Base-by-base conservation (phyloP, 306 rosid genomes). In the Albizia julibrissin region DNA sequence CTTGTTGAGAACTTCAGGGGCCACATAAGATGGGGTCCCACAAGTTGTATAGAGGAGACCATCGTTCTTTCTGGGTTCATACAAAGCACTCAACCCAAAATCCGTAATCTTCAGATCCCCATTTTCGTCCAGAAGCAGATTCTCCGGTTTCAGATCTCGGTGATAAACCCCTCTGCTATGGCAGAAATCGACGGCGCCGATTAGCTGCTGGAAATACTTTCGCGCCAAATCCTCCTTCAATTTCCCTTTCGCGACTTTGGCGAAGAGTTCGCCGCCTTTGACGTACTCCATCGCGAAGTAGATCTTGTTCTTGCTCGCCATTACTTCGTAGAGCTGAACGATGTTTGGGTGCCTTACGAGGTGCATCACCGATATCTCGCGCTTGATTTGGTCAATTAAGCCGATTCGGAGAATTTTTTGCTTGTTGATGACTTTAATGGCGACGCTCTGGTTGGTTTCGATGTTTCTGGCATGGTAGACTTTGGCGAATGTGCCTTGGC, bases 401-500 rank as follows among this genome's bases (percentile, higher is more conserved):
- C 99, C 99, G 59, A 86, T 95, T 86, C 82, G 90, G 76, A 89
- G 70, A 79, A 95, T 56, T 85, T 87, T 92, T 79, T 92, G 94
- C 71, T 93, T 93, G 71, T 92, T 97, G 12, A 91, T 70, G 8
- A 95, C 70, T 84, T 95, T 93, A 46, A 95, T 91, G 70, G 98
- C 98, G 73, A 93, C 98, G 49, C 87, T 88, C 84, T 44, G 22
- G 76, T 95, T 93, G 22, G 82, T 93, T 76, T 43, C 69, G 43
- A 93, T 69, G 85, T 91, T 87, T 79, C 93, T 87, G 7, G 90
- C 98, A 78, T 92, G 78, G 77, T 95, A 89, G 9, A 95, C 99
- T 88, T 93, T 95, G 6, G 99, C 99, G 83, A 95, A 95, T 78
- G 98, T 95, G 71, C 99, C 99, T 82, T 95, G 99, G 84, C 99